Evolutionary conservation across 2,329 filamentous ascomycete genomes (phyloP).

Genomic region (Sclerotinia glacialis): DNA sequence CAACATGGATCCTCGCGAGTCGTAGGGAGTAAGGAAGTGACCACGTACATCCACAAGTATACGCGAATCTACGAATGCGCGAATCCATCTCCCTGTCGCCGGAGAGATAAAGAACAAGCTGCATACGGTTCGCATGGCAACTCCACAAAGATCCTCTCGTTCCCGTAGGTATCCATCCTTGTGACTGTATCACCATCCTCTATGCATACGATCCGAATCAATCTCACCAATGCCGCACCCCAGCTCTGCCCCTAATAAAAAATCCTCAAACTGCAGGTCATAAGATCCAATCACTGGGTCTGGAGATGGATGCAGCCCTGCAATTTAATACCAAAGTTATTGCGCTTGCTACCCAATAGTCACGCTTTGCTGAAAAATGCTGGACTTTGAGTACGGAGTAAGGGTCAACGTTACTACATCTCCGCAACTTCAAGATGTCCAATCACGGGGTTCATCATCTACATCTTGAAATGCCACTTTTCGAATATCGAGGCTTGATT

Average conservation of each 20-base stretch:
- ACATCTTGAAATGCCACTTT: neutral
- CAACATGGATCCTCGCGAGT: no score
- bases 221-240: neutral
- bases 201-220: no score
- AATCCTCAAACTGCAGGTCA: constrained; percentile 15
- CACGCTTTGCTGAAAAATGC: neutral
- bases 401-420: neutral
- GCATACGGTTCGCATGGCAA: neutral
- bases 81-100: neutral
- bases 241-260: neutral
- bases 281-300: constrained; percentile 20
- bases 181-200: neutral
- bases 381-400: neutral
- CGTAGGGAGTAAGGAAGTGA: no score
- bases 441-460: neutral
- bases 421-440: constrained; percentile 7
- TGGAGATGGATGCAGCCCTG: constrained; percentile 19
- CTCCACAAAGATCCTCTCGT: neutral
- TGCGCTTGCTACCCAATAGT: constrained; percentile 15
- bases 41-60: no score
- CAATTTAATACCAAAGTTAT: constrained; percentile 3
- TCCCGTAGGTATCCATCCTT: constrained; percentile 1
- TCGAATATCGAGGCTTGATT: neutral
- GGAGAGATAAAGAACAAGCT: neutral
- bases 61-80: neutral